A percentile compares a stretch with the other conserved stretches of the same genome.
Conservation (phyloP, 2,329 filamentous ascomycete species). For the Cercospora sesami region DNA sequence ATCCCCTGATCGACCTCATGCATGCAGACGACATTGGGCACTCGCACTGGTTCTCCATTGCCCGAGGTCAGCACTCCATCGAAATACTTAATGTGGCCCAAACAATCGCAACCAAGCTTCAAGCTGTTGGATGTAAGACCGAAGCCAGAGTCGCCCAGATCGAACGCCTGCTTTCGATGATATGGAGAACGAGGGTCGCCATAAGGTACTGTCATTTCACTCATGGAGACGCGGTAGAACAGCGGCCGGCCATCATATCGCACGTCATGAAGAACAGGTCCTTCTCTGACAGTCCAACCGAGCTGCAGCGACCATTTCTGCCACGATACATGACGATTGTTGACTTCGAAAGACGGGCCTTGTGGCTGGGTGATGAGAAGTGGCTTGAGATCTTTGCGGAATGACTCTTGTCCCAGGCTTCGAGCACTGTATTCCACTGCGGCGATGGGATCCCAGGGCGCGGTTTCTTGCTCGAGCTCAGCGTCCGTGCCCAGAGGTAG, state of each 20-base stretch:
- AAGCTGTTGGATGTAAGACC: conserved; percentile 69
- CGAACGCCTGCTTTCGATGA: conserved; percentile 70
- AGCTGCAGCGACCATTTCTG: conserved; percentile 40
- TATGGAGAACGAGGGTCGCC: conserved; percentile 66
- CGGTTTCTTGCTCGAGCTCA: too few species aligned
- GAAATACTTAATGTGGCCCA: too few species aligned
- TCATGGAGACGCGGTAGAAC: conserved; percentile 66
- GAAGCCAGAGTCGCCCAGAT: conserved; percentile 66
- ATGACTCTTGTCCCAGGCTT: conserved; percentile 46
- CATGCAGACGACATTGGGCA: too few species aligned
- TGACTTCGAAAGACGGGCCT: conserved; percentile 65
- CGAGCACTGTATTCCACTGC: conserved; percentile 64
- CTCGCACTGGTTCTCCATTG: conserved; percentile 67
- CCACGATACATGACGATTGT: conserved; percentile 48
- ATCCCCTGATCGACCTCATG: too few species aligned
- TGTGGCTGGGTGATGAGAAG: conserved; percentile 71
- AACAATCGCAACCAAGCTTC: conserved; percentile 46
- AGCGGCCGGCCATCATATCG: conserved; percentile 54
- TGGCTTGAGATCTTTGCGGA: conserved; percentile 58
- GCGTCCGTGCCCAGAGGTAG: too few species aligned
- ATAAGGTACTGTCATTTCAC: conserved; percentile 66
- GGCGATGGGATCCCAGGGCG: conserved; percentile 55
- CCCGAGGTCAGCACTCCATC: conserved; percentile 39
- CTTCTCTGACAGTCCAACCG: too few species aligned
- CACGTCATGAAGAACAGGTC: conserved; percentile 58